Evolutionary conservation across 768 basidiomycete genomes (phyloP), one percentile per base, ranked within the genome.

Genomic region (Leucosporidium creatinivorum): DNA sequence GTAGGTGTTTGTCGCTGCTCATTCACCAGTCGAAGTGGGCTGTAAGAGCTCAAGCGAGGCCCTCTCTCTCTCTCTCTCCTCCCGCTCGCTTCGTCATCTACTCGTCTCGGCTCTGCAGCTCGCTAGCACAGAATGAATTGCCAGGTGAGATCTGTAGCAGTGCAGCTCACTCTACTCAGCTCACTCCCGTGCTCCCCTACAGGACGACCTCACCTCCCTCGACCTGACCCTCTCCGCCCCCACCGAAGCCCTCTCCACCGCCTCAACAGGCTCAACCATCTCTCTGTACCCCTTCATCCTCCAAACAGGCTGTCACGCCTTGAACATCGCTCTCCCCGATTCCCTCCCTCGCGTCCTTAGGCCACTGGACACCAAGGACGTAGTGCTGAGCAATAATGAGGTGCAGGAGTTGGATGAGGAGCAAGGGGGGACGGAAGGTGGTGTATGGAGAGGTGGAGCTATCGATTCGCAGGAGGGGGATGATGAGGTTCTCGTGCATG

Each of bases 401-500:
- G 31, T 76, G 17, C 49, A 64, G 23, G 69, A 62, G 2, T 62
- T 66, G 7, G 59, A 31, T 0, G 51, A 68, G 2, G 65, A 61
- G 0, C 60, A 26, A 7, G 61, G 30, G 39, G 54, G 36, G 8
- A 48, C 44, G 9, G 62, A 26, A 26, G 26, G 58, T 15, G 65
- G 62, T 23, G 58, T 55, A 6, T 69, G 68, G 65, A 48, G 33
- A 8, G 74, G 65, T 0, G 68, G 69, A 1, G 69, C 50, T 21
- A 36, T 76, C 17, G 63, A 69, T 30, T 67, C 54, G 4, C 69
- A 73, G 56, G 72, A 73, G 13, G 73, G 68, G 12, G 72, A 73
- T 30, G 71, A 70, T 59, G 75, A 74, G 54, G 47, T 76, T 28
- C 30, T 76, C 5, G 28, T 74, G 1, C 68, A 73, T 10, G 69